A percentile compares a stretch with the other conserved stretches of the same genome.
Conservation (phyloP, 2,329 filamentous ascomycete genomes). For the Allantophomopsis lycopodina region DNA sequence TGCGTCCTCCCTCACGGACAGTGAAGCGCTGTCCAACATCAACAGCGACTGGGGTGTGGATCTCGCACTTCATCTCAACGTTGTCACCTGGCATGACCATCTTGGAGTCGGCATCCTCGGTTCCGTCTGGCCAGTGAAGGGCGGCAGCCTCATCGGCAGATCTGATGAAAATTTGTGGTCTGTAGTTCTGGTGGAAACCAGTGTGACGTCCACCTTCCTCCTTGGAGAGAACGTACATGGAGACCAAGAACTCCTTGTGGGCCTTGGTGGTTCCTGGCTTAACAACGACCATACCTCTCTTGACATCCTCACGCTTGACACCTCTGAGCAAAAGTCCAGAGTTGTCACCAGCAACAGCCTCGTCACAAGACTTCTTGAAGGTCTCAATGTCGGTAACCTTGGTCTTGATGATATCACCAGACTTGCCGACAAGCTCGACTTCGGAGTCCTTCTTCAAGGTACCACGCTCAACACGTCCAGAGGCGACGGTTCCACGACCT, state of each 20-base stretch:
- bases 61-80: slow-evolving; percentile 86
- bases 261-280: slow-evolving; percentile 75
- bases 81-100: slow-evolving; percentile 98
- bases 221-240: slow-evolving; percentile 94
- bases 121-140: slow-evolving; percentile 77
- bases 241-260: slow-evolving; percentile 83
- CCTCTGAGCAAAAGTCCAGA: slow-evolving; percentile 93
- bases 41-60: slow-evolving; percentile 74
- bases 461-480: slow-evolving; percentile 95
- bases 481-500: slow-evolving; percentile 92
- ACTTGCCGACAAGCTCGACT: slow-evolving; percentile 88
- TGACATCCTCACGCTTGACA: slow-evolving; percentile 88
- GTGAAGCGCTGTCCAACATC: slow-evolving; percentile 95
- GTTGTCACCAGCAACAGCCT: slow-evolving; percentile 94
- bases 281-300: slow-evolving; percentile 86
- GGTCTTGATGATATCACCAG: slow-evolving; percentile 74
- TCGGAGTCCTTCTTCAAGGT: slow-evolving; percentile 86
- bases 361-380: slow-evolving; percentile 98
- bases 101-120: slow-evolving; percentile 56
- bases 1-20: slow-evolving; percentile 90
- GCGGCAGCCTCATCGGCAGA: slow-evolving; percentile 73
- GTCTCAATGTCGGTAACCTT: slow-evolving; percentile 99
- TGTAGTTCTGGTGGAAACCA: slow-evolving; percentile 92
- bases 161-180: slow-evolving; percentile 89
- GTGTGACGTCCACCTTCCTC: slow-evolving; percentile 97